A percentile compares a stretch with the other conserved stretches of the same genome.
phyloP scores from a whole-genome alignment of 2,329 filamentous ascomycete species.

The Aspergillus jensenii region DNA sequence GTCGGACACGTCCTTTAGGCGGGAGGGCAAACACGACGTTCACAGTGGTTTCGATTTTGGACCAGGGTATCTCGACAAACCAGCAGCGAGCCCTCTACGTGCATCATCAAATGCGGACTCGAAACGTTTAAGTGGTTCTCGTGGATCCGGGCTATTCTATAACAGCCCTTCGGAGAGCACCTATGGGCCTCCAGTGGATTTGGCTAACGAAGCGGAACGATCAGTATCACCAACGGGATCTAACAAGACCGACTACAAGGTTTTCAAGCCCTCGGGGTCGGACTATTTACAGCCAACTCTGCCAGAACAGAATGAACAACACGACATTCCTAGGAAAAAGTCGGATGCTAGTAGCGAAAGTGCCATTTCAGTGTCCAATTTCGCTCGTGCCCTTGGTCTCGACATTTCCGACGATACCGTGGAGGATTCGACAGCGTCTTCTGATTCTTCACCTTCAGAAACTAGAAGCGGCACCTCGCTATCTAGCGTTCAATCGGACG shows the following conservation, averaged over 20 bases:
- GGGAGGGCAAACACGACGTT: constrained; percentile 21
- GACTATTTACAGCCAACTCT: constrained; percentile 23
- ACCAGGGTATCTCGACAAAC: constrained; percentile 10
- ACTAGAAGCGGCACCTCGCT: constrained; percentile 61
- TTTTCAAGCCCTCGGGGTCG: constrained; percentile 19
- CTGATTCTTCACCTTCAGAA: constrained; percentile 61
- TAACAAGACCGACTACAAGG: constrained; percentile 17
- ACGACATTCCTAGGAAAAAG: constrained; percentile 21
- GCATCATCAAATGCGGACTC: constrained; percentile 21
- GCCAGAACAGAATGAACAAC: not conserved
- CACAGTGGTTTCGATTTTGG: constrained; percentile 35
- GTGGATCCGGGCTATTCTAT: constrained; percentile 24
- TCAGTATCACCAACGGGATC: constrained; percentile 15
- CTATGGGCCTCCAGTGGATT: constrained; percentile 15
- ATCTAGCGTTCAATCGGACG: constrained; percentile 56
- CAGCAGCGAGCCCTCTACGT: constrained; percentile 12
- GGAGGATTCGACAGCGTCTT: constrained; percentile 65
- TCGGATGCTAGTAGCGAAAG: constrained; percentile 33
- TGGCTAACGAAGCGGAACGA: constrained; percentile 22
- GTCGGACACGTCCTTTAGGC: constrained; percentile 23
- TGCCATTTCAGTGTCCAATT: constrained; percentile 38
- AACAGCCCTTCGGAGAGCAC: constrained; percentile 19
- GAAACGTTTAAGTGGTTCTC: constrained; percentile 19
- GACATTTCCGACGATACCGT: constrained; percentile 65
- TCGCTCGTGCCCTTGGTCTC: constrained; percentile 39